Evolutionary conservation across 148 eudicot genomes (phyloP).

Genomic region (Rhododendron kiyosumense): DNA sequence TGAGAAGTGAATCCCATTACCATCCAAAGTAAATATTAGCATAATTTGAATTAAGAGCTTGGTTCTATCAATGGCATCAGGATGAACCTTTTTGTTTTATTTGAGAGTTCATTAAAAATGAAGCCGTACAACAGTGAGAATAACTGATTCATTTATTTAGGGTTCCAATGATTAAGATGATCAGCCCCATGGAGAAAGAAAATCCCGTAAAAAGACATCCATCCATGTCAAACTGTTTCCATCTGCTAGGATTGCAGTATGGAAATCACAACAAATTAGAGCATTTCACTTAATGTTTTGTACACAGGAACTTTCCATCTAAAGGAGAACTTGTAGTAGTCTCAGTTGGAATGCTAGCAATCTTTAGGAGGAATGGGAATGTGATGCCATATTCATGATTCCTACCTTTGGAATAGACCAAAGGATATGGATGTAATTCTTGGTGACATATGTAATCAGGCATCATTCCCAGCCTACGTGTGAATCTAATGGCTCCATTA

Average conservation of each 20-base stretch:
- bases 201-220: background rate
- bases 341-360: background rate
- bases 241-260: background rate
- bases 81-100: background rate
- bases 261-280: background rate
- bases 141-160: background rate
- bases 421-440: too few species aligned
- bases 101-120: background rate
- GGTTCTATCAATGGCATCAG: background rate
- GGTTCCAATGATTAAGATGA: conserved; percentile 2
- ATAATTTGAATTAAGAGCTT: background rate
- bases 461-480: background rate
- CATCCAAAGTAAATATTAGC: background rate
- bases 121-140: background rate
- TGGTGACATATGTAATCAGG: too few species aligned
- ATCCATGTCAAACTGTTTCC: background rate
- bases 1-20: background rate
- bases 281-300: background rate
- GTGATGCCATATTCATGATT: too few species aligned
- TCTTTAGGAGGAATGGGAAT: too few species aligned
- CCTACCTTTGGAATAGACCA: too few species aligned
- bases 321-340: background rate
- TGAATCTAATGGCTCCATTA: background rate
- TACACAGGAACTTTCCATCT: background rate
- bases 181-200: background rate